Conservation (phyloP, 345 rosid genomes). For the Eucalyptus polybractea region DNA sequence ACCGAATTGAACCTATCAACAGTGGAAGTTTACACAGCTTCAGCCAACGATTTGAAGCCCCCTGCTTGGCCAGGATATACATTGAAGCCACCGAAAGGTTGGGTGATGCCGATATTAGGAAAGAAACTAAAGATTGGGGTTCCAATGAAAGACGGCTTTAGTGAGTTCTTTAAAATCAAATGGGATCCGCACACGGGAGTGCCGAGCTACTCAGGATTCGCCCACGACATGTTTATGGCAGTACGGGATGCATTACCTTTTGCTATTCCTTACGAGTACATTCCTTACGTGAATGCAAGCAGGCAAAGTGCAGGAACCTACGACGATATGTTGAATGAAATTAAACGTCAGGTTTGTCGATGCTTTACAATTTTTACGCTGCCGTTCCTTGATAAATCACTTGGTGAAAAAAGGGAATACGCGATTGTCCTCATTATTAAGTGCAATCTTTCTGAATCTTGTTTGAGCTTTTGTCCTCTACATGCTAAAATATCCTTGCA, state of each 20-base stretch:
- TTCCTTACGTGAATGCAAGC: not conserved
- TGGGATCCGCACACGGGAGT: not conserved
- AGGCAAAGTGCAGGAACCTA: not conserved
- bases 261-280: not conserved
- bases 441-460: not conserved
- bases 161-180: not conserved
- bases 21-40: not conserved
- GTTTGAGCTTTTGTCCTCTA: not conserved
- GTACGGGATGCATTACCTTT: not conserved
- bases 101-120: conserved; percentile 1
- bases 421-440: not conserved
- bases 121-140: conserved; percentile 8
- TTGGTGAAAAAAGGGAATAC: not conserved
- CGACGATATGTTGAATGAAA: not conserved
- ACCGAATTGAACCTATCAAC: not conserved
- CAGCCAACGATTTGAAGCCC: not conserved
- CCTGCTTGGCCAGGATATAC: conserved; percentile 10
- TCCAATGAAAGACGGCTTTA: not conserved
- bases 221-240: not conserved
- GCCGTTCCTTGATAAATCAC: not conserved
- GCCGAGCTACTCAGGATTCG: not conserved
- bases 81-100: not conserved
- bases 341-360: not conserved
- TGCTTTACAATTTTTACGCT: not conserved
- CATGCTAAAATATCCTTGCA: not conserved